phyloP scores from a whole-genome alignment of 805 yeast species.

The Yarrowia bubula region DNA sequence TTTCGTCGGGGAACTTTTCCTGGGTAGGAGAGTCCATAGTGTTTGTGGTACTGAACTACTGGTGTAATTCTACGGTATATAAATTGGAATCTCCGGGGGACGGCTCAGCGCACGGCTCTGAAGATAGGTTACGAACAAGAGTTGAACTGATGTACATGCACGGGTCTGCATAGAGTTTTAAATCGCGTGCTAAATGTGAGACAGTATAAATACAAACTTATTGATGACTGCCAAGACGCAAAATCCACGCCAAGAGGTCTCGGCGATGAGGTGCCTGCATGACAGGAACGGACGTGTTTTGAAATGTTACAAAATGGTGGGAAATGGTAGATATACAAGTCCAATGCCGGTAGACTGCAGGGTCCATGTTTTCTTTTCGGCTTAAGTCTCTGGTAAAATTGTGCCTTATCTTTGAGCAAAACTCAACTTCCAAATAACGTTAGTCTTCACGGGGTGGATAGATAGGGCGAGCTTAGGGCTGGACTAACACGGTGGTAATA shows the following conservation, averaged over 20 bases:
- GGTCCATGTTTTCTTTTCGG: too few species aligned
- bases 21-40: background rate
- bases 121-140: background rate
- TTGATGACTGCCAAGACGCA: background rate
- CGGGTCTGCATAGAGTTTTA: background rate
- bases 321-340: too few species aligned
- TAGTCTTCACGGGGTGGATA: too few species aligned
- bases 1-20: background rate
- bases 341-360: too few species aligned
- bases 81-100: background rate
- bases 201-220: background rate
- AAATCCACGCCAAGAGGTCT: background rate
- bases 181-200: background rate
- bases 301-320: too few species aligned
- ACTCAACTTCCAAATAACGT: too few species aligned
- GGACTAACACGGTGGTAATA: too few species aligned
- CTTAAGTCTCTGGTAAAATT: too few species aligned
- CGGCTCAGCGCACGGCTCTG: constrained; percentile 5
- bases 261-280: background rate
- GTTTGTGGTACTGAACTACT: background rate
- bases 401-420: too few species aligned
- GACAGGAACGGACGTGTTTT: too few species aligned
- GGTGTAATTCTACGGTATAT: background rate
- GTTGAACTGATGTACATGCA: background rate
- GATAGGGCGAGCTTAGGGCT: too few species aligned